These are phyloP conservation scores for Arabis hirsuta DNA, from an alignment of 345 rosid species.

Conservation along the genomic window DNA sequence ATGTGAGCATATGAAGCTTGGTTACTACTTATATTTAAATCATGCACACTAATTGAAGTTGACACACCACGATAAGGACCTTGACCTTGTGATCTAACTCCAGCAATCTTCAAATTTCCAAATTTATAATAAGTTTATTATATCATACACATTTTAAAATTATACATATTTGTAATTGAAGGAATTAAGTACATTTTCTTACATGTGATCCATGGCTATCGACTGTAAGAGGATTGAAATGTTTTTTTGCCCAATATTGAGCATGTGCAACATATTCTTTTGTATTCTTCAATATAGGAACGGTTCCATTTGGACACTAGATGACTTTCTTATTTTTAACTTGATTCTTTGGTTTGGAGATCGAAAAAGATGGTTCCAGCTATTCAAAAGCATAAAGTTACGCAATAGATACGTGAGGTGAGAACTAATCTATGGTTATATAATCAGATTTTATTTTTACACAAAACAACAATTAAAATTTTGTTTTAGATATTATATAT, in stretches of 20 bases:
- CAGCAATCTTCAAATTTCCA: constrained; percentile 11
- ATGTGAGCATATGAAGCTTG: no score
- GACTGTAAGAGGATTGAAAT: background rate
- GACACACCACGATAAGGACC: background rate
- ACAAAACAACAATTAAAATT: no score
- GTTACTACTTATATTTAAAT: no score
- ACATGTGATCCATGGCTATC: constrained; percentile 28
- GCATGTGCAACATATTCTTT: background rate
- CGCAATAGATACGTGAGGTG: no score
- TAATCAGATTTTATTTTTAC: no score
- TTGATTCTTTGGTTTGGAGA: background rate
- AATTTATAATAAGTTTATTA: background rate
- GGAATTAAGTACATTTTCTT: background rate
- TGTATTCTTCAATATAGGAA: constrained; percentile 3
- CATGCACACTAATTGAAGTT: no score
- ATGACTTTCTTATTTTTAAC: background rate
- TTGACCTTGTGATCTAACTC: constrained; percentile 1
- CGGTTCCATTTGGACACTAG: constrained; percentile 4
- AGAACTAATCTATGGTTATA: no score
- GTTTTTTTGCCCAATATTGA: background rate
- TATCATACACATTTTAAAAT: background rate
- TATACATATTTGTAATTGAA: no score
- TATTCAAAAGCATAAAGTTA: background rate
- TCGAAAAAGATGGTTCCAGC: constrained; percentile 17
- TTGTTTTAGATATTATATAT: no score